Percentiles rank a stretch among this genome's conserved stretches.
Conservation (phyloP, 176 grass and related monocot species). For the Musa acuminata region DNA sequence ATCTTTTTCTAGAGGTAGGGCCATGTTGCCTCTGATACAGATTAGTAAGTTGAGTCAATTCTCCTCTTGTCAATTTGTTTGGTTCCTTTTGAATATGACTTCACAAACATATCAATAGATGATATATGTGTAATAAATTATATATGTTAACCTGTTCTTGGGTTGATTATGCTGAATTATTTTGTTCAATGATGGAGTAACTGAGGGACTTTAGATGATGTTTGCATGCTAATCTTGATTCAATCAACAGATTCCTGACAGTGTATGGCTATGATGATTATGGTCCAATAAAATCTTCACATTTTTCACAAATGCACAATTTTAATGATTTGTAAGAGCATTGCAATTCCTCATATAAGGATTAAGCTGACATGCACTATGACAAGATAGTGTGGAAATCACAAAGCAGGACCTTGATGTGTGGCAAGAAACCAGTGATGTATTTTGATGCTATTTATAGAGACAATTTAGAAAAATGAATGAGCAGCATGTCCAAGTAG, state of each 20-base stretch:
- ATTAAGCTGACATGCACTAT: too few relatives aligned
- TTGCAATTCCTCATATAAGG: background rate
- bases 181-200: background rate
- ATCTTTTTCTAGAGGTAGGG: conserved; percentile 82
- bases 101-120: background rate
- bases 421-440: too few relatives aligned
- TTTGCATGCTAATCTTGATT: too few relatives aligned
- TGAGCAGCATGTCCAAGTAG: too few relatives aligned
- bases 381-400: too few relatives aligned
- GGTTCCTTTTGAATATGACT: background rate
- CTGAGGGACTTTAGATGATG: too few relatives aligned
- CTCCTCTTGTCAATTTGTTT: background rate
- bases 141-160: background rate
- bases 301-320: background rate
- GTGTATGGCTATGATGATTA: background rate
- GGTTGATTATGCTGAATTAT: background rate
- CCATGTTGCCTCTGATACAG: background rate
- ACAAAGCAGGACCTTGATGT: too few relatives aligned
- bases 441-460: too few relatives aligned
- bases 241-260: too few relatives aligned
- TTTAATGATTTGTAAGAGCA: background rate
- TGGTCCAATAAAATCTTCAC: background rate
- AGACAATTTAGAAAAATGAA: too few relatives aligned
- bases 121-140: background rate
- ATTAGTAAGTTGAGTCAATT: background rate